These are phyloP conservation scores for Apiotrichum domesticum DNA, from an alignment of 1,284 basidiomycete species.

Conservation along the genomic window DNA sequence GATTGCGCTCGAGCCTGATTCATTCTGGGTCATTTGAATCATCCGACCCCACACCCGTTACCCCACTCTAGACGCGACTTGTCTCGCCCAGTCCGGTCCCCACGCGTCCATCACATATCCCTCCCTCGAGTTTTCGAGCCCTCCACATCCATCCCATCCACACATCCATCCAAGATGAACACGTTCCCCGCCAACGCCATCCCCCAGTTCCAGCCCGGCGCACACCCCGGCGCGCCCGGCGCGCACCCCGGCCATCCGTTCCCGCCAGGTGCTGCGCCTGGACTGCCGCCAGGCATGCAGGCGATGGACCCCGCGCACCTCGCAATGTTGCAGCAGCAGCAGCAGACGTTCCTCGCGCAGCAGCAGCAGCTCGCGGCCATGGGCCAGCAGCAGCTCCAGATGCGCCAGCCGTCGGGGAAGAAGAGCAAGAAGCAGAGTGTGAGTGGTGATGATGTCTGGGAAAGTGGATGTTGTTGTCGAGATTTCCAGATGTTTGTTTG, in stretches of 20 bases:
- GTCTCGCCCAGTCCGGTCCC: no score
- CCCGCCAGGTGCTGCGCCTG: background rate
- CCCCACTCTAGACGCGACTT: background rate
- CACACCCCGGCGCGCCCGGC: background rate
- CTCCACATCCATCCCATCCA: background rate
- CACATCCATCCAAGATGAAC: constrained; percentile 6
- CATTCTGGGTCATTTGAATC: background rate
- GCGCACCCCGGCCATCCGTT: background rate
- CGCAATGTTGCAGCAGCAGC: constrained; percentile 18
- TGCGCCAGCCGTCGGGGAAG: background rate
- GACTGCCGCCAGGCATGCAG: background rate
- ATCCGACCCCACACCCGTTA: background rate
- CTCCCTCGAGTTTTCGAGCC: background rate
- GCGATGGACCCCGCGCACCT: constrained; percentile 10
- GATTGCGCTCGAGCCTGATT: no score
- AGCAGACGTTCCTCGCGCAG: constrained; percentile 12
- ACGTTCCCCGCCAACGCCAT: constrained; percentile 15
- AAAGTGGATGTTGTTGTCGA: background rate
- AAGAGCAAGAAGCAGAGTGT: constrained; percentile 5
- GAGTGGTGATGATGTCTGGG: background rate
- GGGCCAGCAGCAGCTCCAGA: constrained; percentile 1
- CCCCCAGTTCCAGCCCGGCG: constrained; percentile 10
- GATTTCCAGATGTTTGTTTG: background rate
- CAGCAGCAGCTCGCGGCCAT: constrained; percentile 17
- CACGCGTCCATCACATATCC: background rate